phyloP scores from a whole-genome alignment of 2,329 filamentous ascomycete species.

The Botrytis galanthina region DNA sequence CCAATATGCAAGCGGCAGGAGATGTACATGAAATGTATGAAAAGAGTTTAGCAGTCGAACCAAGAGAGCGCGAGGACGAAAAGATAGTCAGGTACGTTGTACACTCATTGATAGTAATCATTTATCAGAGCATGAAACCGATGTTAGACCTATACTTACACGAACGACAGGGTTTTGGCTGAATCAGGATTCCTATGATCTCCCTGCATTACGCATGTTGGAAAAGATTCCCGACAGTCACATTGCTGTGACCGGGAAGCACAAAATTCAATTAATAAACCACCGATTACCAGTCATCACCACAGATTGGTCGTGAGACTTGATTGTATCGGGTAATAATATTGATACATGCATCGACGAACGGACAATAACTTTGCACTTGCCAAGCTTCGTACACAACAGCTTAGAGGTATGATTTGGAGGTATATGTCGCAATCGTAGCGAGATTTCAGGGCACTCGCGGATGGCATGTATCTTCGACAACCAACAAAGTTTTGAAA shows the following conservation, averaged over 20 bases:
- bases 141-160: constrained; percentile 33
- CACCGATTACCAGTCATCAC: background rate
- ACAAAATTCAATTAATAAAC: background rate
- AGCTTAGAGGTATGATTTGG: background rate
- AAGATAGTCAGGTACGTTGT: constrained; percentile 83
- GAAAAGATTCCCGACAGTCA: background rate
- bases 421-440: background rate
- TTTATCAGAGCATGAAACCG: constrained; percentile 3
- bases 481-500: background rate
- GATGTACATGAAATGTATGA: constrained; percentile 99
- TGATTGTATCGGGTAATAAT: background rate
- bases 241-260: background rate
- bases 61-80: constrained; percentile 94
- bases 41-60: constrained; percentile 89
- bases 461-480: background rate
- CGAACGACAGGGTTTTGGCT: constrained; percentile 52
- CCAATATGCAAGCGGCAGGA: constrained; percentile 91
- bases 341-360: background rate
- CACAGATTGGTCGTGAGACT: background rate
- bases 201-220: background rate
- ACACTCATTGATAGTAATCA: background rate
- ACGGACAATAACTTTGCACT: background rate
- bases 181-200: constrained; percentile 58
- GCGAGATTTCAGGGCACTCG: background rate
- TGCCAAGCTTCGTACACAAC: background rate